Evolutionary conservation across 352 stramenopile genomes (phyloP).

Genomic region (Peronospora belbahrii): DNA sequence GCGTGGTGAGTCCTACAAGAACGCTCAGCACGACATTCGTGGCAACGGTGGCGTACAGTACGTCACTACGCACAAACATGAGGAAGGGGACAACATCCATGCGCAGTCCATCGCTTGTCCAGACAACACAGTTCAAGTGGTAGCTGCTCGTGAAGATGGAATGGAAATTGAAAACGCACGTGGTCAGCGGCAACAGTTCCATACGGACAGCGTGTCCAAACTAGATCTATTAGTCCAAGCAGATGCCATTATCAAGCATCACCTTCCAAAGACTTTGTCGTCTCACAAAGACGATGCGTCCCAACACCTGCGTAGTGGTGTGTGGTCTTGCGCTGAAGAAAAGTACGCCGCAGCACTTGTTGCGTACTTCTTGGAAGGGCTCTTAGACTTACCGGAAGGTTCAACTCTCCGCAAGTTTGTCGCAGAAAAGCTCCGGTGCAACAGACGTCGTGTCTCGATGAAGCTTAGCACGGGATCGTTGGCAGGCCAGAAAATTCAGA

Average conservation of each 20-base stretch:
- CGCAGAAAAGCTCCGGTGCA: conserved; percentile 57
- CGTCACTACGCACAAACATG: conserved; percentile 12
- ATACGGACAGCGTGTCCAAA: conserved; percentile 31
- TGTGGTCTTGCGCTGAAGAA: conserved; percentile 59
- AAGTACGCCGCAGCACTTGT: conserved; percentile 57
- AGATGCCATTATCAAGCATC: conserved; percentile 53
- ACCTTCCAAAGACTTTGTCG: conserved; percentile 4
- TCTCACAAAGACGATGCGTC: conserved; percentile 8
- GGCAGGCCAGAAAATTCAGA: conserved; percentile 48
- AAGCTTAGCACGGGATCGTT: conserved; percentile 65
- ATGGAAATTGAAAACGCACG: conserved; percentile 2
- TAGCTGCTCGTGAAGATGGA: conserved; percentile 1
- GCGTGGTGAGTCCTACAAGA: neutral
- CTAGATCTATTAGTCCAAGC: conserved; percentile 64
- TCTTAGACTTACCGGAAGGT: conserved; percentile 41
- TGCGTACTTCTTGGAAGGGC: conserved; percentile 53
- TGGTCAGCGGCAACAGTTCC: conserved; percentile 3
- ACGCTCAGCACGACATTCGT: conserved; percentile 1
- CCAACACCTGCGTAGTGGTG: conserved; percentile 41
- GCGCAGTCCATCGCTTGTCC: neutral
- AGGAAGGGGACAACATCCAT: neutral
- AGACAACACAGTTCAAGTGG: conserved; percentile 4
- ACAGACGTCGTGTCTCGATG: conserved; percentile 56
- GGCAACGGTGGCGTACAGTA: conserved; percentile 7
- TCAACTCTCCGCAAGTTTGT: conserved; percentile 66